Evolutionary conservation across 2,329 filamentous ascomycete genomes (phyloP).

Genomic region (Mariannaea elegans): DNA sequence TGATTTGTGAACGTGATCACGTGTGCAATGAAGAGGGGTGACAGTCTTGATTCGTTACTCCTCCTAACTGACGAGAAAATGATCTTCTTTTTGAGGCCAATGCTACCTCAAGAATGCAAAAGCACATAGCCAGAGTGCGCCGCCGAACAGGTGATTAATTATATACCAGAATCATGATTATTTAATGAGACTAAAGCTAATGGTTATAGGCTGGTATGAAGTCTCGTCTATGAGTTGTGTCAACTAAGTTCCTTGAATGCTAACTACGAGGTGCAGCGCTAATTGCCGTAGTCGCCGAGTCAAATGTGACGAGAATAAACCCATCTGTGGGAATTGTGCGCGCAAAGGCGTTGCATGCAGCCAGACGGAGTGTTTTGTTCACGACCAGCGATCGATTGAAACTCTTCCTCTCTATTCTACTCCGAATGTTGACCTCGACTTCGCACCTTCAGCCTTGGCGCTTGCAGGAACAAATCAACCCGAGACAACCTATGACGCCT

Average conservation of each 20-base stretch:
- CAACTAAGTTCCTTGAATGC: not conserved
- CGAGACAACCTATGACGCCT: not conserved
- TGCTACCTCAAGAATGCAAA: too few relatives aligned
- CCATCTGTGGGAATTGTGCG: conserved; percentile 13
- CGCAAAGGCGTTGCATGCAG: conserved; percentile 8
- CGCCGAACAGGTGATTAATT: not conserved
- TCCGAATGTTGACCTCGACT: not conserved
- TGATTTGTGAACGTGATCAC: too few relatives aligned
- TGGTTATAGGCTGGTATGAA: not conserved
- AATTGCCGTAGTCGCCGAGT: not conserved
- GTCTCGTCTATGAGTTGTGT: not conserved
- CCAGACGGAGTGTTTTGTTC: conserved; percentile 6
- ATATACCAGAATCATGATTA: not conserved
- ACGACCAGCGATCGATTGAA: not conserved
- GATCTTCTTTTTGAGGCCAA: too few relatives aligned
- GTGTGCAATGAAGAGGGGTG: too few relatives aligned
- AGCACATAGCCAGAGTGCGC: not conserved
- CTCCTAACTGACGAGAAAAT: too few relatives aligned
- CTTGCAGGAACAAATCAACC: not conserved
- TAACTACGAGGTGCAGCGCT: not conserved
- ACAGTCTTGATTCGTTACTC: too few relatives aligned
- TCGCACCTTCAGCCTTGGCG: too few relatives aligned
- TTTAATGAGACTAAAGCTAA: not conserved
- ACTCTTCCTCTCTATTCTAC: not conserved
- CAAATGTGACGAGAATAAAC: not conserved